Evolutionary conservation across 495 filamentous ascomycete species (phyloP).

Genomic region (Trypethelium eluteriae): DNA sequence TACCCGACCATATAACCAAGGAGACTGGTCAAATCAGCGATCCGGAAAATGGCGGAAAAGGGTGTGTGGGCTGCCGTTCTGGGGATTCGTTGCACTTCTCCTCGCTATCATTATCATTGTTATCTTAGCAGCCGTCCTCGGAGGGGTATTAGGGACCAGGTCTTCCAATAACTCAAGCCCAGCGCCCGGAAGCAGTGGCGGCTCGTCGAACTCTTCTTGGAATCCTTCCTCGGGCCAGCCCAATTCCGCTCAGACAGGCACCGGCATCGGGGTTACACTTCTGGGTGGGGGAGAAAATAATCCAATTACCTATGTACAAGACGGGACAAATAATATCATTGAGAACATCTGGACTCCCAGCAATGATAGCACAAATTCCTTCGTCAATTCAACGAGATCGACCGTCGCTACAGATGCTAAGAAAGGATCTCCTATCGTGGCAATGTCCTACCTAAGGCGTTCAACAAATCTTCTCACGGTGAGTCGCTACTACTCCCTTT

Average conservation of each 20-base stretch:
- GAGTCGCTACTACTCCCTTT: not conserved
- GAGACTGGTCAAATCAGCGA: not conserved
- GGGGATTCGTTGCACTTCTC: conserved; percentile 2
- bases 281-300: not conserved
- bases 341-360: not conserved
- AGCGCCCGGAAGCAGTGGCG: not conserved
- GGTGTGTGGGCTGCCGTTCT: not conserved
- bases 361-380: not conserved
- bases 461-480: not conserved
- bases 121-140: conserved; percentile 1
- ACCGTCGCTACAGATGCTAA: conserved; percentile 7
- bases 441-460: not conserved
- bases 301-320: not conserved
- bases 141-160: not conserved
- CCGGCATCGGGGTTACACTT: not conserved
- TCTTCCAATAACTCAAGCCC: not conserved
- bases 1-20: not conserved
- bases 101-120: not conserved
- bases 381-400: not conserved
- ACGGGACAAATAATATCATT: not conserved
- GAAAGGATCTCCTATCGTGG: not conserved
- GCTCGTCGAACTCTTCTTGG: conserved; percentile 1
- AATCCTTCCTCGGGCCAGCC: not conserved
- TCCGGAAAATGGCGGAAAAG: not conserved
- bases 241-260: not conserved